Percentiles rank a stretch among this genome's conserved stretches.
These are phyloP conservation scores for Pseudogymnoascus sp. DNA, from an alignment of 2,329 filamentous ascomycete species.

Conservation along the genomic window DNA sequence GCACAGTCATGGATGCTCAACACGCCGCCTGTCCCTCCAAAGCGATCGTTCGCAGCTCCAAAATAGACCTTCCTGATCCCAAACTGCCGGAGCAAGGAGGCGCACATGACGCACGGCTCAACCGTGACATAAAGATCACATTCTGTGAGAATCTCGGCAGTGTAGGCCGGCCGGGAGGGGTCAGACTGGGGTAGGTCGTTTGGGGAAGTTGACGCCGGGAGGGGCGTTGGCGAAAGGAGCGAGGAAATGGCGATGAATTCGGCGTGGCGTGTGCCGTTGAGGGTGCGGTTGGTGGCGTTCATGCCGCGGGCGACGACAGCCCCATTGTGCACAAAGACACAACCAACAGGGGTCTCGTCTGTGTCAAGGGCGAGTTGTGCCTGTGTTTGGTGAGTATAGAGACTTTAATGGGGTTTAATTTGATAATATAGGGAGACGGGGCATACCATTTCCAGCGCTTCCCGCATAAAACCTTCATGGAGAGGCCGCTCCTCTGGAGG, in stretches of 20 bases:
- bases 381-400: conserved; percentile 36
- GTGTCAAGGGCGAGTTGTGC: conserved; percentile 75
- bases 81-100: conserved; percentile 82
- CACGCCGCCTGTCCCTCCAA: conserved; percentile 92
- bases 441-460: conserved; percentile 76
- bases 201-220: conserved; percentile 35
- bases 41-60: conserved; percentile 92
- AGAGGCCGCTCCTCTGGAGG: background rate
- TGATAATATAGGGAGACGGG: background rate
- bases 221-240: conserved; percentile 48
- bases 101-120: conserved; percentile 98
- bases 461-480: conserved; percentile 59
- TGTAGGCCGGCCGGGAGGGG: conserved; percentile 43
- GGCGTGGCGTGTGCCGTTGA: conserved; percentile 88
- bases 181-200: conserved; percentile 21
- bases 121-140: conserved; percentile 89
- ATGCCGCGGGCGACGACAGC: conserved; percentile 81
- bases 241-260: conserved; percentile 82
- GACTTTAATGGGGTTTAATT: conserved; percentile 3
- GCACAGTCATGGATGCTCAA: conserved; percentile 62
- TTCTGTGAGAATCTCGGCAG: conserved; percentile 58
- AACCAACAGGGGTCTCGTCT: conserved; percentile 94
- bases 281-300: conserved; percentile 91
- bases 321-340: conserved; percentile 77
- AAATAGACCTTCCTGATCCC: conserved; percentile 87